A percentile compares a stretch with the other conserved stretches of the same genome.
Conservation (phyloP, 345 rosid species). For the Bruguiera parviflora region DNA sequence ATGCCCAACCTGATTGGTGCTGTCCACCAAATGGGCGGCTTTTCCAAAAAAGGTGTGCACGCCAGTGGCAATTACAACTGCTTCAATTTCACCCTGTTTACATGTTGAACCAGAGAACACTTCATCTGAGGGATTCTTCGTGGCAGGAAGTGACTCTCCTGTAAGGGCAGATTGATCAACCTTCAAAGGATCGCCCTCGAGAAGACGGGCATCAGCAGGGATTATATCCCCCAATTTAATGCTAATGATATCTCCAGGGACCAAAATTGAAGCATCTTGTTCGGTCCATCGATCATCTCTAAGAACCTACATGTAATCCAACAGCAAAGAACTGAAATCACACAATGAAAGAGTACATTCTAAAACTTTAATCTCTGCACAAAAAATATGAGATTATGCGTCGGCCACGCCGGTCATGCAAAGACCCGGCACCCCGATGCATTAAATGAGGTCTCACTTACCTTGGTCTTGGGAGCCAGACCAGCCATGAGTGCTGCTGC, state of each 20-base stretch:
- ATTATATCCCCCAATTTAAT: conserved; percentile 83
- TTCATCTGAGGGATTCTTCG: conserved; percentile 71
- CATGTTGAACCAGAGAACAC: conserved; percentile 91
- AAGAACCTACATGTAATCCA: conserved; percentile 46
- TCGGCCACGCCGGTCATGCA: neutral
- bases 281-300: conserved; percentile 83
- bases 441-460: conserved; percentile 10
- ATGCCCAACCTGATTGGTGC: conserved; percentile 85
- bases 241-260: conserved; percentile 87
- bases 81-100: conserved; percentile 88
- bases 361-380: no score
- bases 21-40: conserved; percentile 95
- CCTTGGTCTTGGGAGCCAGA: conserved; percentile 92
- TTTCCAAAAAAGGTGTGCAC: conserved; percentile 95
- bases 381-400: no score
- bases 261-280: conserved; percentile 85
- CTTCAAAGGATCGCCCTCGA: conserved; percentile 90
- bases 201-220: conserved; percentile 96
- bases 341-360: neutral
- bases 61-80: conserved; percentile 87
- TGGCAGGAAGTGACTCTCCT: conserved; percentile 88
- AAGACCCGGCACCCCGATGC: neutral
- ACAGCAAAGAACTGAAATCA: neutral
- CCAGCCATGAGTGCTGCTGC: conserved; percentile 98
- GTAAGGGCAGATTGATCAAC: conserved; percentile 94